phyloP scores from a whole-genome alignment of 768 basidiomycete genomes.

The Boletellus ananas region DNA sequence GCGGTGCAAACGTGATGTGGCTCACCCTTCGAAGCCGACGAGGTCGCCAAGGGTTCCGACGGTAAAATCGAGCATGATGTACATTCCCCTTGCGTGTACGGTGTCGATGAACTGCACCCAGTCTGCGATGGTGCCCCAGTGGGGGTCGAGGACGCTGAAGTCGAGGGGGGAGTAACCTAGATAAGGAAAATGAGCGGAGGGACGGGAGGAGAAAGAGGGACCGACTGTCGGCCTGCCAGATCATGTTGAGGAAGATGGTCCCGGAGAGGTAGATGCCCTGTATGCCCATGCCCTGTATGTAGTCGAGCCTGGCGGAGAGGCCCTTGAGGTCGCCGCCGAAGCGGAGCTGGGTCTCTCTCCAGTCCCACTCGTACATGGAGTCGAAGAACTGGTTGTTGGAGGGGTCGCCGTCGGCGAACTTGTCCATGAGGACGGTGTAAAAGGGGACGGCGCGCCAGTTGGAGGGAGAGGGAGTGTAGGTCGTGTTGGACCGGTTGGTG shows the following conservation, averaged over 20 bases:
- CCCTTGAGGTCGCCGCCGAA: slow-evolving; percentile 89
- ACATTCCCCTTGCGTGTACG: slow-evolving; percentile 82
- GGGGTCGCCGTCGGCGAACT: slow-evolving; percentile 92
- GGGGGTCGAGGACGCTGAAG: slow-evolving; percentile 86
- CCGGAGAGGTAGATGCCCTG: slow-evolving; percentile 86
- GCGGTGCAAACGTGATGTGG: slow-evolving; percentile 6
- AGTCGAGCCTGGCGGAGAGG: slow-evolving; percentile 71
- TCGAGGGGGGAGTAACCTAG: slow-evolving; percentile 88
- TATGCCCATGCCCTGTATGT: slow-evolving; percentile 87
- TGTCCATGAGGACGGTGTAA: slow-evolving; percentile 85
- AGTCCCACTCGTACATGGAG: slow-evolving; percentile 78
- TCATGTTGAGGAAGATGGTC: slow-evolving; percentile 90
- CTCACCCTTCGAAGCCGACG: slow-evolving; percentile 80
- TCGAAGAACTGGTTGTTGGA: slow-evolving; percentile 87
- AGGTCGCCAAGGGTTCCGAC: slow-evolving; percentile 90
- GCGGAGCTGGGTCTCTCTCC: slow-evolving; percentile 84
- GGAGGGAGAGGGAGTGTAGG: slow-evolving; percentile 71
- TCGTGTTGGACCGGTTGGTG: slow-evolving; percentile 54
- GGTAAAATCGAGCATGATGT: slow-evolving; percentile 90
- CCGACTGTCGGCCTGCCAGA: slow-evolving; percentile 96
- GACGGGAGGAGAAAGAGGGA: slow-evolving; percentile 12
- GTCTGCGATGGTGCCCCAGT: slow-evolving; percentile 82
- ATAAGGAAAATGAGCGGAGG: background rate
- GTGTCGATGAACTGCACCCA: slow-evolving; percentile 75
- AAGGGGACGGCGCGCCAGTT: slow-evolving; percentile 86